These are phyloP conservation scores for Linnemannia hyalina DNA, from an alignment of 192 early-diverging fungal species.

Conservation along the genomic window DNA sequence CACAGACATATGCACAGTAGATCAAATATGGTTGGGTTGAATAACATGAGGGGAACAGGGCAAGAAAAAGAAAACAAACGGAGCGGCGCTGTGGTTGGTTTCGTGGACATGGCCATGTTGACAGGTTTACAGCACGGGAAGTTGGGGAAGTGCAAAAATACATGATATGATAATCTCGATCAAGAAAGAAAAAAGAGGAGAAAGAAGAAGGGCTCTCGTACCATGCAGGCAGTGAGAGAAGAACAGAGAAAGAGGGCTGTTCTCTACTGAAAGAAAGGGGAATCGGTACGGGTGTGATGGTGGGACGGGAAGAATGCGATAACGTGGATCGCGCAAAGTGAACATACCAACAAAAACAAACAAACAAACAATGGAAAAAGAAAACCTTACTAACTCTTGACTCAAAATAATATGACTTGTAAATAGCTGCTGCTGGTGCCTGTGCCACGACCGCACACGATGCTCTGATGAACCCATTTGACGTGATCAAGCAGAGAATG, in stretches of 20 bases:
- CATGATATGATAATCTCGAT: conserved; percentile 5
- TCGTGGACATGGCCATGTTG: background rate
- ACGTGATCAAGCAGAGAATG: conserved; percentile 97
- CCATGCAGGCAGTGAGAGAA: background rate
- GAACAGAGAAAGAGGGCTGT: background rate
- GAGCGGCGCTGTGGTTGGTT: background rate
- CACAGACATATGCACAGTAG: too few species aligned
- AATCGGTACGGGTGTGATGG: background rate
- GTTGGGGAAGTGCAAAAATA: background rate
- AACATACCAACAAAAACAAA: background rate
- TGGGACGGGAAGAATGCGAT: background rate
- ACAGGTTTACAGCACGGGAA: background rate
- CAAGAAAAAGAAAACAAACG: background rate
- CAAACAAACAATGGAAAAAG: background rate
- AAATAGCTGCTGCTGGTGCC: conserved; percentile 86
- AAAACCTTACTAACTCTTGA: background rate
- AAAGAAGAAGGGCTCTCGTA: background rate
- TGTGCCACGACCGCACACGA: conserved; percentile 91
- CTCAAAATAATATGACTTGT: conserved; percentile 1
- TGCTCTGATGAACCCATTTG: conserved; percentile 96
- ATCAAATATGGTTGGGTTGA: background rate
- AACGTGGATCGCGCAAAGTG: conserved; percentile 9
- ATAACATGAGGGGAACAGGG: background rate
- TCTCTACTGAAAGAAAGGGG: background rate
- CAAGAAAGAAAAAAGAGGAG: background rate